Percentiles rank a stretch among this genome's conserved stretches.
Evolutionary conservation across 1,284 basidiomycete species (phyloP).

Genomic region (Taiwanofungus camphoratus): DNA sequence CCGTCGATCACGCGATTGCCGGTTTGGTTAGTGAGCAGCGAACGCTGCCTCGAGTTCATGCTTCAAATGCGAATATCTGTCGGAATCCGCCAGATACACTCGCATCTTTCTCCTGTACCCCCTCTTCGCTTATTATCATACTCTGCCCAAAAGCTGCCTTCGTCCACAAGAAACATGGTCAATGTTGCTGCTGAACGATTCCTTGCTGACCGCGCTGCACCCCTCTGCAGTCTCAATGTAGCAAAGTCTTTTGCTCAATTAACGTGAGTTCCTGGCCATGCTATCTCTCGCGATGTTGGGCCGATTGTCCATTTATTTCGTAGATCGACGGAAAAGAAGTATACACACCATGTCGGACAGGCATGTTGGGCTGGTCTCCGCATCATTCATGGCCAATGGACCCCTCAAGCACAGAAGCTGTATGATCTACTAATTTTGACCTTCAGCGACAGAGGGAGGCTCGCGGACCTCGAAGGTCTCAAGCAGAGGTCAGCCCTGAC

Average conservation of each 20-base stretch:
- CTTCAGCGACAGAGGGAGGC: conserved; percentile 55
- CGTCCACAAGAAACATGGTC: conserved; percentile 26
- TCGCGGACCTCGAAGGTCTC: conserved; percentile 52
- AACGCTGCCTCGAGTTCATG: too few relatives aligned
- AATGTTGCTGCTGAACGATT: conserved; percentile 51
- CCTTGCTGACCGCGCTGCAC: conserved; percentile 62
- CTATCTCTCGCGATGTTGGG: neutral
- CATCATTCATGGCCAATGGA: conserved; percentile 81
- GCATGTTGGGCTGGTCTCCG: conserved; percentile 79
- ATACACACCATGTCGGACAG: conserved; percentile 61
- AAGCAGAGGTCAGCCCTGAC: conserved; percentile 48
- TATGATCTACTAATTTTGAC: conserved; percentile 66
- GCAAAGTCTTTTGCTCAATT: conserved; percentile 61
- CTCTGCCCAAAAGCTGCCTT: neutral
- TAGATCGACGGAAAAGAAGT: conserved; percentile 70
- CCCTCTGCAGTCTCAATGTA: conserved; percentile 64
- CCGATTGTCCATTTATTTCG: too few relatives aligned
- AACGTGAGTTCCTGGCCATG: conserved; percentile 37
- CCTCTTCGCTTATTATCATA: neutral
- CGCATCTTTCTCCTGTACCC: too few relatives aligned
- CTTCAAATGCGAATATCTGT: conserved; percentile 1
- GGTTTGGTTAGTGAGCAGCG: too few relatives aligned
- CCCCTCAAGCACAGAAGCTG: conserved; percentile 52
- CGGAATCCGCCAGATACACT: neutral
- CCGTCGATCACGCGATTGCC: too few relatives aligned